These are phyloP conservation scores for Gyrodon lividus DNA, from an alignment of 768 basidiomycete species.

Conservation along the genomic window DNA sequence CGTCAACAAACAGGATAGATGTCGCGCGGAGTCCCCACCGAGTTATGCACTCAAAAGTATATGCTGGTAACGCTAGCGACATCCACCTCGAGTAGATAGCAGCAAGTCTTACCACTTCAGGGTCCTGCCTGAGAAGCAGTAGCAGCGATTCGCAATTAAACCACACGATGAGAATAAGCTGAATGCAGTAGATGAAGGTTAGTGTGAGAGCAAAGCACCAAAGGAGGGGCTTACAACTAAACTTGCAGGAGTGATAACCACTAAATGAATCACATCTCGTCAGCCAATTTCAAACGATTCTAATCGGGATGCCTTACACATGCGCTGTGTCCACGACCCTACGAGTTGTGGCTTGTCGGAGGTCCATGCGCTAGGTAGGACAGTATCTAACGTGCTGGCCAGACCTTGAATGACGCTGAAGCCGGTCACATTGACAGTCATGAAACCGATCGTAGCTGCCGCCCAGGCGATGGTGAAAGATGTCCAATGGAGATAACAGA, in stretches of 20 bases:
- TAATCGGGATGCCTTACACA: slow-evolving; percentile 53
- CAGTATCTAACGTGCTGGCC: slow-evolving; percentile 79
- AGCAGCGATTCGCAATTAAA: slow-evolving; percentile 77
- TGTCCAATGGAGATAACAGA: slow-evolving; percentile 86
- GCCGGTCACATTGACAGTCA: slow-evolving; percentile 56
- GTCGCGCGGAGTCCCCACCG: slow-evolving; percentile 30
- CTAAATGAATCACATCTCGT: neutral
- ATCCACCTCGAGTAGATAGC: slow-evolving; percentile 71
- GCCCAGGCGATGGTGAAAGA: slow-evolving; percentile 82
- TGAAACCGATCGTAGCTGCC: slow-evolving; percentile 66
- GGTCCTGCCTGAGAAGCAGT: slow-evolving; percentile 68
- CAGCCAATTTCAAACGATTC: too few species aligned
- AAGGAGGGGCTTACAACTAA: slow-evolving; percentile 51
- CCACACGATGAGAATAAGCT: slow-evolving; percentile 67
- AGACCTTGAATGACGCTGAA: slow-evolving; percentile 75
- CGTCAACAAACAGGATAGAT: too few species aligned
- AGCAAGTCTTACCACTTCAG: slow-evolving; percentile 74
- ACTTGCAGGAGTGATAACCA: slow-evolving; percentile 44
- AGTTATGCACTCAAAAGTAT: slow-evolving; percentile 50
- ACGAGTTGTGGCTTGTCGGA: slow-evolving; percentile 77
- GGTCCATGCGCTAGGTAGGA: slow-evolving; percentile 91
- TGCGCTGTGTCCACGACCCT: slow-evolving; percentile 84
- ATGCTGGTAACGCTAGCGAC: slow-evolving; percentile 75
- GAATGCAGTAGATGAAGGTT: neutral
- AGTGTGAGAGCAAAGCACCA: neutral